These are phyloP conservation scores for Berkeleyomyces rouxiae DNA, from an alignment of 2,329 filamentous ascomycete genomes.

Conservation along the genomic window DNA sequence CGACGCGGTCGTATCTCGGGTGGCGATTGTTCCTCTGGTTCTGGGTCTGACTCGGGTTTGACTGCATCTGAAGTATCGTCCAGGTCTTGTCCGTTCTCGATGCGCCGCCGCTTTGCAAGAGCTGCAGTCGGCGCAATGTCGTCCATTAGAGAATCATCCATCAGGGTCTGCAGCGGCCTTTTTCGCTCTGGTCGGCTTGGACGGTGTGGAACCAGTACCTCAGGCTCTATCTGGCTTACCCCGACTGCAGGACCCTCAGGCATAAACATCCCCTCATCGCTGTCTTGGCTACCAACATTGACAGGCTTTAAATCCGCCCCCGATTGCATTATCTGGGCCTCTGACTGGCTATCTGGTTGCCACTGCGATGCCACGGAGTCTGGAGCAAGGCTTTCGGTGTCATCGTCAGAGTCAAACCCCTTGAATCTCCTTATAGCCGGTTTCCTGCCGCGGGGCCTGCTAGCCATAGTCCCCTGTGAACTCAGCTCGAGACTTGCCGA, in stretches of 20 bases:
- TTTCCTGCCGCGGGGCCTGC: constrained; percentile 23
- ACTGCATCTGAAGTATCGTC: neutral
- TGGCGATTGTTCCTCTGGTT: constrained; percentile 13
- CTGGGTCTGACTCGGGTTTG: constrained; percentile 19
- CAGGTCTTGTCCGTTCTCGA: constrained; percentile 39
- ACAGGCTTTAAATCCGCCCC: constrained; percentile 2
- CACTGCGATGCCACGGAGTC: constrained; percentile 11
- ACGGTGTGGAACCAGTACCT: constrained; percentile 16
- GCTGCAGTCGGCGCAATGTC: constrained; percentile 60
- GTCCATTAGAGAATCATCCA: constrained; percentile 40
- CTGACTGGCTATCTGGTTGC: neutral
- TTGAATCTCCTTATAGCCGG: constrained; percentile 46
- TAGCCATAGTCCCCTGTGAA: constrained; percentile 8
- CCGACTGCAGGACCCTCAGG: constrained; percentile 27
- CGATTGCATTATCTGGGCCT: constrained; percentile 11
- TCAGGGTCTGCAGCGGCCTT: constrained; percentile 28
- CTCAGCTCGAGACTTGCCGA: neutral
- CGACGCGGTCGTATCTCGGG: constrained; percentile 27
- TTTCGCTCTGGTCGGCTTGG: constrained; percentile 25
- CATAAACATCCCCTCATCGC: constrained; percentile 37
- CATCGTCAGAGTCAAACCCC: constrained; percentile 43
- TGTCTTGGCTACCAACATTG: constrained; percentile 15
- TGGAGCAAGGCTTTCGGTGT: constrained; percentile 24
- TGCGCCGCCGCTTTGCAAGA: constrained; percentile 60
- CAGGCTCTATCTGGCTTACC: constrained; percentile 15